Conservation (phyloP, 345 rosid genomes). For the Eucalyptus coolabah region DNA sequence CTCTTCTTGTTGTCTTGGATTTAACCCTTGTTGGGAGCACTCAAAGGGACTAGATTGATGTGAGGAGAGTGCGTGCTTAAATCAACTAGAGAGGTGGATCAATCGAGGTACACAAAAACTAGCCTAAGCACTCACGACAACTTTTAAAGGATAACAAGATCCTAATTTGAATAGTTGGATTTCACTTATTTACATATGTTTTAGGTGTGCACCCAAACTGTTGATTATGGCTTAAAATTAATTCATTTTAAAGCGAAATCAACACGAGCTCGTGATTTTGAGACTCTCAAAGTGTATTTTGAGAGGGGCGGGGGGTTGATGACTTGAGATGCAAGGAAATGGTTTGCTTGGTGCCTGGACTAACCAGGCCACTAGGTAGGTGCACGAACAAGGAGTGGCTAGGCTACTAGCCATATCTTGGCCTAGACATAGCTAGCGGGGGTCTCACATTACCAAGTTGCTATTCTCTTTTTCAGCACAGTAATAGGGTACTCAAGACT, state of each 20-base stretch:
- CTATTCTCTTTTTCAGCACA: not conserved
- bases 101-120: not conserved
- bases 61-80: not conserved
- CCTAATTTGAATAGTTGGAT: no score
- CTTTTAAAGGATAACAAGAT: not conserved
- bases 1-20: not conserved
- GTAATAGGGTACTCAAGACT: no score
- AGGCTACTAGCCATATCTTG: not conserved
- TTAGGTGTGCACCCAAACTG: no score
- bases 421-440: not conserved
- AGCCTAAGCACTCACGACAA: fast-evolving
- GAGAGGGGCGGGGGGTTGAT: no score
- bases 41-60: not conserved
- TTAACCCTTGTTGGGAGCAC: not conserved
- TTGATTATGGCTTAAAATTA: no score
- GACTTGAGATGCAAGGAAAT: no score
- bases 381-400: not conserved
- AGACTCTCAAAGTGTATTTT: no score
- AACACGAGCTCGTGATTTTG: no score
- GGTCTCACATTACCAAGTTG: not conserved
- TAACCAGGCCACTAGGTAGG: not conserved
- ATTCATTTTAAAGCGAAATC: no score
- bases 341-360: no score
- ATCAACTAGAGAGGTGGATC: not conserved
- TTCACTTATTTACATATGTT: no score